Evolutionary conservation across 2,329 filamentous ascomycete genomes (phyloP).

Genomic region (Uncinocarpus reesii): DNA sequence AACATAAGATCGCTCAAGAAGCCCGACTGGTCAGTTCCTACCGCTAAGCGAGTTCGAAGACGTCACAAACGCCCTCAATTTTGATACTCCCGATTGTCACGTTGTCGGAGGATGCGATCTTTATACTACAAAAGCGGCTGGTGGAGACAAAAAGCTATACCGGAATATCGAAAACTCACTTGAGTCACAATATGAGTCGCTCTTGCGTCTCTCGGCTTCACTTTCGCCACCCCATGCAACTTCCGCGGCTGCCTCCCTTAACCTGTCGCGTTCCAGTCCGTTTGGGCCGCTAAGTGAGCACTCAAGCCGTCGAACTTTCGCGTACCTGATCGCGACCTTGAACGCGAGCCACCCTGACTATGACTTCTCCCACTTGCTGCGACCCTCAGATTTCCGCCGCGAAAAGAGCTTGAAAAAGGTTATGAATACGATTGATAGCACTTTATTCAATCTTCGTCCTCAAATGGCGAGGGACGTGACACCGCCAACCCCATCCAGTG

Average conservation of each 20-base stretch:
- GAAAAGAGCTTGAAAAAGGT: slow-evolving; percentile 70
- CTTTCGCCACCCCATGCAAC: slow-evolving; percentile 72
- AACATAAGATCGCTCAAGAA: slow-evolving; percentile 1
- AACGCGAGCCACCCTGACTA: slow-evolving; percentile 96
- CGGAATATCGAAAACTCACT: slow-evolving; percentile 88
- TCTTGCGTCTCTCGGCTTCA: slow-evolving; percentile 74
- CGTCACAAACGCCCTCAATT: slow-evolving; percentile 86
- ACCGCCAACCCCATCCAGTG: slow-evolving; percentile 33
- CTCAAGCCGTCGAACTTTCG: slow-evolving; percentile 81
- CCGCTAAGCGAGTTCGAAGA: slow-evolving; percentile 83
- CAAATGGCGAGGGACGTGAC: slow-evolving; percentile 37
- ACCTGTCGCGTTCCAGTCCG: slow-evolving; percentile 76
- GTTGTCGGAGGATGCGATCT: slow-evolving; percentile 90
- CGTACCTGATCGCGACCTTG: slow-evolving; percentile 89
- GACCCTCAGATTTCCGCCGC: slow-evolving; percentile 79
- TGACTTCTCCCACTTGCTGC: slow-evolving; percentile 86
- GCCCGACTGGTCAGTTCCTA: slow-evolving; percentile 61
- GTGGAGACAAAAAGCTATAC: slow-evolving; percentile 93
- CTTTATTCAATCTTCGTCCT: slow-evolving; percentile 74
- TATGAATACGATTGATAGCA: slow-evolving; percentile 79
- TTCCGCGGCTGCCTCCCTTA: slow-evolving; percentile 54
- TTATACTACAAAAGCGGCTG: slow-evolving; percentile 93
- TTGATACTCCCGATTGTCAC: slow-evolving; percentile 85
- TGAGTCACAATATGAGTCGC: slow-evolving; percentile 80
- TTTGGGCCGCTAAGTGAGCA: slow-evolving; percentile 85